Evolutionary conservation across 163 green algal genomes (phyloP).

Genomic region (Chlamydomonas reinhardtii): DNA sequence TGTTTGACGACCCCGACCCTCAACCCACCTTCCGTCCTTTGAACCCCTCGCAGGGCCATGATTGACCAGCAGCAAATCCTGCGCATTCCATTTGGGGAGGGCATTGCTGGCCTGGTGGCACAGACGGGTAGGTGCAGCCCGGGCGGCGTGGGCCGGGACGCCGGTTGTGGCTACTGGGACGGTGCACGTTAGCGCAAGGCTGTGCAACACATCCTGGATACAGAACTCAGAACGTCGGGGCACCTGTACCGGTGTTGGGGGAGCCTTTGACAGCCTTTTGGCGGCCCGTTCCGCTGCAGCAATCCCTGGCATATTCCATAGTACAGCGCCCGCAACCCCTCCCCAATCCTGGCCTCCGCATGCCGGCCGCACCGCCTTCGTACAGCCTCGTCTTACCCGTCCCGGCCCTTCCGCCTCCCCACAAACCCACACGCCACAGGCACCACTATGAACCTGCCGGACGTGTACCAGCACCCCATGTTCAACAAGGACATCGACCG

Average conservation of each 20-base stretch:
- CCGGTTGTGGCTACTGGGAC: no score
- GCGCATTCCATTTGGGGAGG: constrained; percentile 70
- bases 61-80: constrained; percentile 48
- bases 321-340: no score
- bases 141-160: background rate
- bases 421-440: constrained; percentile 38
- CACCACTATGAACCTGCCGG: constrained; percentile 69
- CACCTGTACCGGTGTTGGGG: no score
- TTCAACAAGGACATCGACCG: constrained; percentile 74
- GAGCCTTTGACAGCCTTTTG: no score
- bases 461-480: constrained; percentile 69
- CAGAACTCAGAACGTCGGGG: no score
- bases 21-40: background rate
- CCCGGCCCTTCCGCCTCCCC: background rate
- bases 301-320: no score
- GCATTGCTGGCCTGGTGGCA: constrained; percentile 74
- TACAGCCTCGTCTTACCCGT: background rate
- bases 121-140: constrained; percentile 54
- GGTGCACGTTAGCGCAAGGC: background rate
- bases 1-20: background rate
- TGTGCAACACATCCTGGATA: no score
- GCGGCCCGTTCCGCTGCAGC: no score
- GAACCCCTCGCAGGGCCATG: background rate
- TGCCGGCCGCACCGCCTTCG: background rate
- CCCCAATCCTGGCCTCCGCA: background rate